Evolutionary conservation across 2,329 filamentous ascomycete genomes (phyloP), one percentile per base, ranked within the genome.

Genomic region (Ophiostoma sp.): DNA sequence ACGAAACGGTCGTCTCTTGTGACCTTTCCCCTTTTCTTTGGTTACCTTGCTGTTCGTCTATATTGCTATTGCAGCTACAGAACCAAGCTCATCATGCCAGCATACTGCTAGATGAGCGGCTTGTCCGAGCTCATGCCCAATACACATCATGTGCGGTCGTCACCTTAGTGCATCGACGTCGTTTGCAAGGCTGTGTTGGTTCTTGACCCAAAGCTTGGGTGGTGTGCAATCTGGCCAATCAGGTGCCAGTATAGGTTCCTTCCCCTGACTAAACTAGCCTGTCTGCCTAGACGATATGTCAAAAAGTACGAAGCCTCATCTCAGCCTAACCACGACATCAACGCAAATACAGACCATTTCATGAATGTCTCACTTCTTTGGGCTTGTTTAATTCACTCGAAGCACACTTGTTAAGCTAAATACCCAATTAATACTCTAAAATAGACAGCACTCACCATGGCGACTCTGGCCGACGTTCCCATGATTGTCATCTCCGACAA

Each of bases 401-500:
- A 7, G 14, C 27, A 60, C 4, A 60, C n/a, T 6, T 45, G 9
- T 45, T 45, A 8, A 12, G 12, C 8, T 9, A 27, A 9, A n/a
- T 55, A 2, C 9, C 18, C 8, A 1, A 27, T 27, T 9, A 11
- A n/a, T 11, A 36, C 3, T 14, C 55, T 27, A 62, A 38, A 41
- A 14, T 44, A 4, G 38, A 16, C 36, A 16, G 5, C n/a, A 60
- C 11, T 38, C 52, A 63, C 63, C 14, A 52, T 66, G 47, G 8
- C 64, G 27, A 66, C 79, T 76, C 87, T 90, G 81, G 85, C 87
- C 67, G 92, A 95, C 77, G 84, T 95, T 68, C 89, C 91, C 72
- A 83, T 95, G 74, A 83, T 88, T 72, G 86, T 95, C 75, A 85
- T 85, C 70, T 94, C 91, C 66, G 88, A 92, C 70, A 91, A 89